Percentiles rank a stretch among this genome's conserved stretches.
Evolutionary conservation across 1,284 basidiomycete genomes (phyloP).

Genomic region (Sanguinoderma infundibulare): DNA sequence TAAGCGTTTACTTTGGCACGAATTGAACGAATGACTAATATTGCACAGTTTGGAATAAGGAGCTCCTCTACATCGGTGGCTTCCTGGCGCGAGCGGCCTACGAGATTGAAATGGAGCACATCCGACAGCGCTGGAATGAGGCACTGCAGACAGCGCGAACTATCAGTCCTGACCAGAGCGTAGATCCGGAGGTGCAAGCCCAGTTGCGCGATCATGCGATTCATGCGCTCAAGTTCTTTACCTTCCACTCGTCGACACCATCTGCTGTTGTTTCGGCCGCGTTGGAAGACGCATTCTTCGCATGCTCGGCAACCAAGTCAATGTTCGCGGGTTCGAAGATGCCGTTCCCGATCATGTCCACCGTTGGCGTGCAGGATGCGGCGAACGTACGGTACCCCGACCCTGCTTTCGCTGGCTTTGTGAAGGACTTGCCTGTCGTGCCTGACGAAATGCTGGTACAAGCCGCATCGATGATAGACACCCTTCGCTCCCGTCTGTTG

Average conservation of each 20-base stretch:
- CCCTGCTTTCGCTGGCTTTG: conserved; percentile 73
- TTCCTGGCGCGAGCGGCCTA: conserved; percentile 85
- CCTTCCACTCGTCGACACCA: conserved; percentile 87
- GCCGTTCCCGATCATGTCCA: conserved; percentile 79
- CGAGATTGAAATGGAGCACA: conserved; percentile 78
- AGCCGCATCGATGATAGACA: conserved; percentile 69
- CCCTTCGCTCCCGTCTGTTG: conserved; percentile 70
- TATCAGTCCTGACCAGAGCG: conserved; percentile 32
- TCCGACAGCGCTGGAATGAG: conserved; percentile 60
- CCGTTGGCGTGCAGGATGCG: conserved; percentile 74
- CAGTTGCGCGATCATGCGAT: conserved; percentile 71
- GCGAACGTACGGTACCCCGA: conserved; percentile 83
- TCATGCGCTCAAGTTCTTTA: conserved; percentile 90
- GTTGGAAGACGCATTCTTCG: conserved; percentile 86
- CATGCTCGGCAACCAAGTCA: conserved; percentile 45
- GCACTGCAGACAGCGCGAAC: conserved; percentile 37
- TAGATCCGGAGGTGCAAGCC: conserved; percentile 43
- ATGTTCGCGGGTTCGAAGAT: conserved; percentile 34
- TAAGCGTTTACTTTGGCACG: conserved; percentile 36
- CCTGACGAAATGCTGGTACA: conserved; percentile 68
- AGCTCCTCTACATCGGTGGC: conserved; percentile 85
- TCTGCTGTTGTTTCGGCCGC: conserved; percentile 82
- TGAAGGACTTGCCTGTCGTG: conserved; percentile 82
- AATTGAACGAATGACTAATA: not conserved
- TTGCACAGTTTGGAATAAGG: conserved; percentile 81